Conservation (phyloP, 2,329 filamentous ascomycete genomes). For the Sporothrix sp. region DNA sequence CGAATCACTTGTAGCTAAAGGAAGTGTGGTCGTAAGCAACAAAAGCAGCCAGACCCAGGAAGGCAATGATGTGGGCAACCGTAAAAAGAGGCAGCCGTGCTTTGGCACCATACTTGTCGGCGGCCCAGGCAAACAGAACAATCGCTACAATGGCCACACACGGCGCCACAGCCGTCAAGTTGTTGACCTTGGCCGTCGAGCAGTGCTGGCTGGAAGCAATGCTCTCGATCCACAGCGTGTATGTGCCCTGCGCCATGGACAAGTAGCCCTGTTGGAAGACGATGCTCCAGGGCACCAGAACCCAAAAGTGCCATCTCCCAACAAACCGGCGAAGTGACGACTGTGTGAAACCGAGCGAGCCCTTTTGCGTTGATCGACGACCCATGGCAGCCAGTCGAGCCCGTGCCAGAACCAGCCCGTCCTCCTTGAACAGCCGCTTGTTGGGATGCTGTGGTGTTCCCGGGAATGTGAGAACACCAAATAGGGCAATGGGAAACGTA, state of each 20-base stretch:
- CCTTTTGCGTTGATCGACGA: not conserved
- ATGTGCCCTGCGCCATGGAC: conserved; percentile 8
- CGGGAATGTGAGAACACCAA: conserved; percentile 19
- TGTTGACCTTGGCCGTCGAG: conserved; percentile 14
- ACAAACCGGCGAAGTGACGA: conserved; percentile 6
- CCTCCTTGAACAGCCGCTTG: conserved; percentile 25
- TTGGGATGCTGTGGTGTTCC: conserved; percentile 28
- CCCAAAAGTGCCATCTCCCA: conserved; percentile 14
- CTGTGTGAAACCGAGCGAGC: not conserved
- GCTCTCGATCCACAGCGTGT: conserved; percentile 15
- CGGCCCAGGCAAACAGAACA: conserved; percentile 8
- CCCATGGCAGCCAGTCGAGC: conserved; percentile 21
- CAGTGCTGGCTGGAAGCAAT: conserved; percentile 4
- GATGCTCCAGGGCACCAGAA: conserved; percentile 16
- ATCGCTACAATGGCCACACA: conserved; percentile 13
- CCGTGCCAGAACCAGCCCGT: conserved; percentile 26
- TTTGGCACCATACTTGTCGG: conserved; percentile 5
- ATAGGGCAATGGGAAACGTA: conserved; percentile 19
- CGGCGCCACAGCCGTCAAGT: conserved; percentile 12
- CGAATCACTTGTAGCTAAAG: conserved; percentile 14
- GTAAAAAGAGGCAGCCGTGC: conserved; percentile 10
- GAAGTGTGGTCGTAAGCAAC: conserved; percentile 3
- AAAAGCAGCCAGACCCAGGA: conserved; percentile 5
- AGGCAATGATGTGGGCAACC: conserved; percentile 7
- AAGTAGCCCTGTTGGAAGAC: conserved; percentile 12